Base-by-base conservation (phyloP, 176 grass and related monocot species). In the Hordeum marinum region DNA sequence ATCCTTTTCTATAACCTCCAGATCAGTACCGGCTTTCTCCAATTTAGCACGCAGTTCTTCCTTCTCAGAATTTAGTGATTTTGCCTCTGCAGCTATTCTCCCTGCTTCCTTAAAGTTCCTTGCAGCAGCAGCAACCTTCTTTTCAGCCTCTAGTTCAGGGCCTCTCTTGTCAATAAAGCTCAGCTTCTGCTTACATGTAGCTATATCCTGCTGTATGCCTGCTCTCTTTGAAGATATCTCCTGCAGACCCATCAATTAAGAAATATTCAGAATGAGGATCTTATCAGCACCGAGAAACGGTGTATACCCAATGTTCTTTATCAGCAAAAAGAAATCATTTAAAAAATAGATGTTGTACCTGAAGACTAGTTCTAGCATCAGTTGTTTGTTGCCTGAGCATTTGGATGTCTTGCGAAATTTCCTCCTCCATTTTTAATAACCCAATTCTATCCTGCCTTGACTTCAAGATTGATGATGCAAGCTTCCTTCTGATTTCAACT, bases 101-200 rank as follows among this genome's bases (percentile, higher is more conserved):
- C 91, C 90, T 14, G 96, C 96, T 90, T 99, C 91, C 88, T 92
- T 96, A 61, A 99, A 99, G 75, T 96, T 96, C 84, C 96, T 89
- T 80, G 91, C 96, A 54, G 96, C 89, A 40, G 96, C 96, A 41
- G 96, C 91, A 80, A 91, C 94, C 85, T 94, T 99, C 83, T 99
- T 99, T 94, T 99, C 96, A 84, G 93, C 90, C 81, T 99, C 96
- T 34, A 99, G 75, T 79, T 96, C 93, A 69, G 91, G 93, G 17
- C 87, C 90, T 69, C 91, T 94, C 88, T 94, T 99, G 65, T 99
- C 91, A 70, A 96, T 99, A 84, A 95, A 96, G 66, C 82, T 90
- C 69, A 90, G 66, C 36, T 86, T 96, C 70, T 99, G 93, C 70
- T 99, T 94, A 57, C 88, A 78, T 77, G 84, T 87, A 70, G 84